A percentile compares a stretch with the other conserved stretches of the same genome.
Evolutionary conservation across 2,329 filamentous ascomycete genomes (phyloP).

Genomic region (Cadophora gregata): DNA sequence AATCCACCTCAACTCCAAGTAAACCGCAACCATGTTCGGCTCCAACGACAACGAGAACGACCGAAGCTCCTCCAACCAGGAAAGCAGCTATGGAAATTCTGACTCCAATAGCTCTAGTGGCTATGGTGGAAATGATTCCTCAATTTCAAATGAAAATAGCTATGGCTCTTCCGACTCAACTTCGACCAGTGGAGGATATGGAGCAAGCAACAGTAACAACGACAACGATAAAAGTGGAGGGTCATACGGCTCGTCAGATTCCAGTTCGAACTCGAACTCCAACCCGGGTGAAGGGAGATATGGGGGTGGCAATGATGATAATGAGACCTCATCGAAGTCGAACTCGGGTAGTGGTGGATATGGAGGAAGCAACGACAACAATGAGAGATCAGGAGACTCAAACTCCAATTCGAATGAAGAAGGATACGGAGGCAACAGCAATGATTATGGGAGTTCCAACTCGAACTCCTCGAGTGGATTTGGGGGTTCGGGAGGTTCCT

Average conservation of each 20-base stretch:
- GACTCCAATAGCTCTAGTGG: not conserved
- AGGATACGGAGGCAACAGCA: constrained; percentile 5
- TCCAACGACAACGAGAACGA: constrained; percentile 20
- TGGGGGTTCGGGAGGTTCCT: constrained; percentile 10
- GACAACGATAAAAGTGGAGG: constrained; percentile 1
- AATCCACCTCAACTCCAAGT: not conserved
- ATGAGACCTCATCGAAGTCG: not conserved
- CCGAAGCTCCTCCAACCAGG: not conserved
- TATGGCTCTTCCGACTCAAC: not conserved
- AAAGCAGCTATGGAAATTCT: constrained; percentile 13
- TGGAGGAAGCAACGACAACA: not conserved
- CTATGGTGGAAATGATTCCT: constrained; percentile 9
- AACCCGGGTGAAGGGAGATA: constrained; percentile 12
- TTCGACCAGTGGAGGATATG: not conserved
- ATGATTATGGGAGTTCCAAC: constrained; percentile 4
- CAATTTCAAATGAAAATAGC: not conserved
- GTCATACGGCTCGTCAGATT: not conserved
- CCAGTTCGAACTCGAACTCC: constrained; percentile 6
- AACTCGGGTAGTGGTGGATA: constrained; percentile 15
- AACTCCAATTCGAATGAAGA: constrained; percentile 1
- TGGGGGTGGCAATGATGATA: not conserved
- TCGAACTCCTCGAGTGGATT: constrained; percentile 6
- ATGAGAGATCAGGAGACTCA: not conserved
- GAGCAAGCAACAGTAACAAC: not conserved
- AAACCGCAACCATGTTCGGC: constrained; percentile 22